These are phyloP conservation scores for Backusella tuberculispora DNA, from an alignment of 192 early-diverging fungal species.

Conservation along the genomic window DNA sequence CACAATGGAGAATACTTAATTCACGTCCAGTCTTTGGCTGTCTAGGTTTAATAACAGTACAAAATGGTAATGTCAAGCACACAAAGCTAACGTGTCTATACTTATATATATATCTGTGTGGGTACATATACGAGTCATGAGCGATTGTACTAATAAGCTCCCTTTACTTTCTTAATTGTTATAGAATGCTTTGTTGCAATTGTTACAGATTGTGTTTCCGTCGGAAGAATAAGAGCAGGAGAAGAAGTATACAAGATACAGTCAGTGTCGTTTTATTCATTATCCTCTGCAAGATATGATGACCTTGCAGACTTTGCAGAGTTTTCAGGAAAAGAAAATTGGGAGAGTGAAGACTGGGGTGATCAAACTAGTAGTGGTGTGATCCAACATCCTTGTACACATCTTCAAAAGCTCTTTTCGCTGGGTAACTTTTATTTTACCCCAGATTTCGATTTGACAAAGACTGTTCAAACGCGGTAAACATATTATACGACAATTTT, in stretches of 20 bases:
- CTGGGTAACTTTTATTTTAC: slow-evolving; percentile 94
- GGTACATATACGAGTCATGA: not conserved
- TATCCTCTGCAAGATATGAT: slow-evolving; percentile 76
- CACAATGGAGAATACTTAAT: slow-evolving; percentile 47
- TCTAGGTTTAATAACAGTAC: slow-evolving; percentile 55
- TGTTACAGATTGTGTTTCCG: slow-evolving; percentile 64
- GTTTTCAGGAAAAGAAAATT: slow-evolving; percentile 41
- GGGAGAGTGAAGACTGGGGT: slow-evolving; percentile 45
- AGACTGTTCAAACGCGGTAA: slow-evolving; percentile 71
- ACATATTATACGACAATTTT: slow-evolving; percentile 21
- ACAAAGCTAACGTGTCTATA: not conserved
- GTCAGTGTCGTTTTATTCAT: slow-evolving; percentile 77
- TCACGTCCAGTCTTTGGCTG: slow-evolving; percentile 57
- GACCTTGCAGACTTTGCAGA: slow-evolving; percentile 43
- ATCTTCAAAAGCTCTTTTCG: slow-evolving; percentile 79
- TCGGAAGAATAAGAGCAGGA: slow-evolving; percentile 63
- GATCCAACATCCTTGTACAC: slow-evolving; percentile 73
- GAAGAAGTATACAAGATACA: slow-evolving; percentile 72
- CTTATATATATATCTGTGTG: not conserved
- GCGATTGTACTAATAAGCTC: not conserved
- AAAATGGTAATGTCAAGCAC: slow-evolving; percentile 46
- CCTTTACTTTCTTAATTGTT: slow-evolving; percentile 11
- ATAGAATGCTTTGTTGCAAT: slow-evolving; percentile 74
- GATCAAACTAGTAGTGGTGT: slow-evolving; percentile 34
- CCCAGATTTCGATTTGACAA: slow-evolving; percentile 86